phyloP scores from a whole-genome alignment of 148 eudicot species.

The Chenopodium berlandieri region DNA sequence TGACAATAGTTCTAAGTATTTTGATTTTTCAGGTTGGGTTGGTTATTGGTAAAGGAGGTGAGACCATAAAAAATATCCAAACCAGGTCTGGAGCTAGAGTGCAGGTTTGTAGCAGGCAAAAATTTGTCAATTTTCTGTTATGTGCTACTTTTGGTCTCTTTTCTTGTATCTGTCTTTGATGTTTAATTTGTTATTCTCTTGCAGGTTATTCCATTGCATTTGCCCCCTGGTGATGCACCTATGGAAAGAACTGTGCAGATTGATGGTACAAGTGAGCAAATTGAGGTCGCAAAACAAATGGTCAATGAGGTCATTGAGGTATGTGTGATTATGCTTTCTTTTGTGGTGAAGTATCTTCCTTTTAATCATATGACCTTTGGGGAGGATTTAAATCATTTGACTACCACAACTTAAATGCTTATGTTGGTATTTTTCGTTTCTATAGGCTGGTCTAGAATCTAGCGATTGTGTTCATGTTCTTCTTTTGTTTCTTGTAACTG shows the following conservation, averaged over 20 bases:
- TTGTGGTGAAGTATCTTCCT: constrained; percentile 21
- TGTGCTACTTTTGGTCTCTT: neutral
- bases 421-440: neutral
- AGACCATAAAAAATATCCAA: constrained; percentile 91
- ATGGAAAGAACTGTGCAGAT: constrained; percentile 89
- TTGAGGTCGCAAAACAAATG: constrained; percentile 85
- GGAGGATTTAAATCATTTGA: neutral
- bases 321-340: constrained; percentile 33
- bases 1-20: constrained; percentile 4
- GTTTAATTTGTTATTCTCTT: neutral
- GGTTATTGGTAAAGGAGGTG: constrained; percentile 97
- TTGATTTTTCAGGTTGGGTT: constrained; percentile 74
- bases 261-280: constrained; percentile 85
- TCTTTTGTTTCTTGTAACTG: too few species aligned
- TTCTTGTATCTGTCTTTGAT: neutral
- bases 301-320: constrained; percentile 96
- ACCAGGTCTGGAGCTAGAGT: constrained; percentile 83
- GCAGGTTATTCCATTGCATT: constrained; percentile 93
- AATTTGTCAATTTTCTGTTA: neutral
- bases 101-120: constrained; percentile 48
- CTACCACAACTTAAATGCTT: neutral
- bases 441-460: neutral
- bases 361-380: neutral
- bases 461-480: too few species aligned
- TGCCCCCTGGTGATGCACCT: constrained; percentile 84